Evolutionary conservation across 257 asterid genomes (phyloP).

Genomic region (Agastache rugosa): DNA sequence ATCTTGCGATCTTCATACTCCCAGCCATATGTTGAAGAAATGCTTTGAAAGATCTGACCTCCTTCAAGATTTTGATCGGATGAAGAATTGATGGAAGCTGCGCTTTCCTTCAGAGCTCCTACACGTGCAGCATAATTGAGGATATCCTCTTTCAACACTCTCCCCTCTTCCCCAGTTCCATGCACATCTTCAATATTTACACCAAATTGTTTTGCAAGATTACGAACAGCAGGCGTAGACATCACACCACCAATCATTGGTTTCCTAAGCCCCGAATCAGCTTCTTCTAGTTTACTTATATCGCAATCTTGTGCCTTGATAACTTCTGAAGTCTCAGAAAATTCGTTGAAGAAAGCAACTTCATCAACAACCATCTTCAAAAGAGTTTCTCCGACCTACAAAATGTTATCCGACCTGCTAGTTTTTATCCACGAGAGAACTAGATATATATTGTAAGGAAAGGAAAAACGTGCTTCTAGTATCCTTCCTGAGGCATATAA

Average conservation of each 20-base stretch:
- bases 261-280: constrained; percentile 44
- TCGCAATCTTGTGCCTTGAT: constrained; percentile 41
- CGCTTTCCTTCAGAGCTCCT: constrained; percentile 52
- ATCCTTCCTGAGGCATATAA: constrained; percentile 5
- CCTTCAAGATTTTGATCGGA: constrained; percentile 39
- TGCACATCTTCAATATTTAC: constrained; percentile 65
- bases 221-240: constrained; percentile 88
- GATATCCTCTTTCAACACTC: constrained; percentile 80
- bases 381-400: constrained; percentile 95
- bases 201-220: constrained; percentile 72
- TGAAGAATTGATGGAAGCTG: constrained; percentile 34
- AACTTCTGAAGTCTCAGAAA: constrained; percentile 46
- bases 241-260: constrained; percentile 53
- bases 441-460: background rate
- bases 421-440: background rate
- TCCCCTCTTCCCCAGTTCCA: constrained; percentile 82
- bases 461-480: constrained; percentile 17
- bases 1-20: constrained; percentile 65
- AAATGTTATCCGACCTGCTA: constrained; percentile 15
- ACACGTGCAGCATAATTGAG: constrained; percentile 53
- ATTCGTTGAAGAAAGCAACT: constrained; percentile 40
- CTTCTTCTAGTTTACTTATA: constrained; percentile 41
- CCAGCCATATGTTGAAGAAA: constrained; percentile 47
- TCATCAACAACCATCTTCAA: constrained; percentile 71
- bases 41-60: constrained; percentile 36